A percentile compares a stretch with the other conserved stretches of the same genome.
These are phyloP conservation scores for Pseudopithomyces maydicus DNA, from an alignment of 2,329 filamentous ascomycete genomes.

Conservation along the genomic window DNA sequence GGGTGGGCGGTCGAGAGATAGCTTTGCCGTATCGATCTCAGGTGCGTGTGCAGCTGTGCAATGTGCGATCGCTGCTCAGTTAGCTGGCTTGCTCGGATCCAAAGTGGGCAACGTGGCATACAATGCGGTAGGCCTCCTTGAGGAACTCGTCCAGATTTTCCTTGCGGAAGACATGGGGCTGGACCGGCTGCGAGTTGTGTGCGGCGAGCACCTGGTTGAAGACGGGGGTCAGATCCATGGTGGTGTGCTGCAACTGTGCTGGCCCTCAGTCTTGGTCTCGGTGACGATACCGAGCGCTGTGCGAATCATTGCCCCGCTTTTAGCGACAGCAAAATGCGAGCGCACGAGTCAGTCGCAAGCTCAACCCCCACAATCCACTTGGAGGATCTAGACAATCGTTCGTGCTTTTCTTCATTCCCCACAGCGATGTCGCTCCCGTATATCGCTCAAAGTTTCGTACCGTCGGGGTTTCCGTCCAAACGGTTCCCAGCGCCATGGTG, in stretches of 20 bases:
- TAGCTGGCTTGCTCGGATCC: constrained; percentile 25
- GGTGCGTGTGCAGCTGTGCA: constrained; percentile 75
- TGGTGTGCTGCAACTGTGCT: constrained; percentile 19
- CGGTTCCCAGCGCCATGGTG: too few relatives aligned
- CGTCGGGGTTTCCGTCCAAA: too few relatives aligned
- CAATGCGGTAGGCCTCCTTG: constrained; percentile 92
- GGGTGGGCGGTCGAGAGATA: constrained; percentile 84
- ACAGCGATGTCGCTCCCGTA: too few relatives aligned
- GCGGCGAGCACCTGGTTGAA: constrained; percentile 72
- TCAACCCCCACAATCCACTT: not conserved
- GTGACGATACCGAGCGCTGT: constrained; percentile 17
- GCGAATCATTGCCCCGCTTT: constrained; percentile 24
- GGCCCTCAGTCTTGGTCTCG: constrained; percentile 16
- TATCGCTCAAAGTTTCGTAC: too few relatives aligned
- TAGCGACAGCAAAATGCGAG: constrained; percentile 15
- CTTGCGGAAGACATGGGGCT: constrained; percentile 49
- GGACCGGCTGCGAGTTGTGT: constrained; percentile 59
- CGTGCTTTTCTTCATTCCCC: too few relatives aligned
- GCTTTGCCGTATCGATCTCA: constrained; percentile 81
- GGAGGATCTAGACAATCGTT: too few relatives aligned
- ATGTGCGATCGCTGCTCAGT: constrained; percentile 78
- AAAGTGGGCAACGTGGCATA: constrained; percentile 52
- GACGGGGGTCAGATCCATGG: constrained; percentile 66
- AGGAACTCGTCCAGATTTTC: constrained; percentile 78
- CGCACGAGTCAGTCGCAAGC: not conserved